Base-by-base conservation (phyloP, 495 filamentous ascomycete species). In the Neurospora africana region DNA sequence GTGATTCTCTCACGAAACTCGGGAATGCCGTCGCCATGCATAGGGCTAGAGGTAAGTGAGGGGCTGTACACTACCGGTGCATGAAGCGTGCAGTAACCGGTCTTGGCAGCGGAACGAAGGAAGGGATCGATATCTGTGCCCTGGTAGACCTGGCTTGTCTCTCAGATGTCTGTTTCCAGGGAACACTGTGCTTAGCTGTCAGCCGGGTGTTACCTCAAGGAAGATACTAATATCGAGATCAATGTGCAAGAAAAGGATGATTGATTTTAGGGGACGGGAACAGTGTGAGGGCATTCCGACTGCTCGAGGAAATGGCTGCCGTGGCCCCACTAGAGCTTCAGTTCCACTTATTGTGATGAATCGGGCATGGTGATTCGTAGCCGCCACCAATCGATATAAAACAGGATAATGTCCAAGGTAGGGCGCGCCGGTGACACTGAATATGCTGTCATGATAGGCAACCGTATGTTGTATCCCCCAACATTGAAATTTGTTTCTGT, bases 1-100 rank as follows among this genome's bases (percentile, higher is more conserved):
- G 1, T 41, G 40, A 41, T 17, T 15, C 15, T 17, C 15, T 41
- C 19, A 41, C 53, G 15, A 61, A 61, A 61, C 53, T 33, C 53
- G 53, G 53, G 53, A 65, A 65, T 65, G 53, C 53, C 53, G 53
- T 65, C 53, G 53, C 30, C 53, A 65, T 74, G 73, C 76, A 70
- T 78, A 78, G 76, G 76, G 75, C 75, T 78, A 73, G 8, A 73
- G n/a, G n/a, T n/a, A n/a, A 74, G 69, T 74, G 70, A 78, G 76
- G 75, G 76, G 75, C 68, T 70, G 35, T 70, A 71, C 58, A n/a
- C n/a, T n/a, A n/a, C 67, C 44, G 10, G 13, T 65, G 27, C 53
- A 65, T 65, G 53, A 61, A 39, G 65, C 69, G 61, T 21, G 39
- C 69, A 17, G 43, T 36, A 43, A 23, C 61, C 44, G 35, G 58